Evolutionary conservation across 257 asterid species (phyloP), one percentile per base, ranked within the genome.

Genomic region (Leonotis leonurus): DNA sequence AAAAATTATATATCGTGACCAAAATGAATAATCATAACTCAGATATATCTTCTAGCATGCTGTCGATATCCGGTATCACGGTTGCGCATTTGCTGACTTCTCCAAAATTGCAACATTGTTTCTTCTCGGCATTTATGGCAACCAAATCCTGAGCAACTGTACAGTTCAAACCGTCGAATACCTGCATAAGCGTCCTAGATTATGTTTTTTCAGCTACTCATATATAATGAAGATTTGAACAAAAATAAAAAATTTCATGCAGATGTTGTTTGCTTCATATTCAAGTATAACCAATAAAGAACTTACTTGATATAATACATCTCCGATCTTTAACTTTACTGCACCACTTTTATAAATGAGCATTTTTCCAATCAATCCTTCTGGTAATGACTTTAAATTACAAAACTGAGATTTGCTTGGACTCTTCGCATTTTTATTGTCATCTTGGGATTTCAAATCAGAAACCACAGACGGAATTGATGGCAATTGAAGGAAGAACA

Each of bases 261-360:
- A 22, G 4, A 32, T 32, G 6, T 7, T 32, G 37, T 32, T 32
- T 32, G 1, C 6, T 32, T 32, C 37, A 32, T 27, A 32, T 40
- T 40, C 0, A 4, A n/a, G 9, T n/a, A 41, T 14, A 24, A 24
- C 56, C 24, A 6, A 49, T n/a, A 32, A 32, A 5, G 44, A 39
- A 76, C 96, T 86, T 77, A 92, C 99, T 62, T 86, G 84, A 48
- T 79, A 89, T 56, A 87, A 62, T 36, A 64, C 70, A 46, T 85
- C 96, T 8, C 99, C 97, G 45, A 93, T 82, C 89, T 87, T 93
- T 83, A 89, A 44, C 76, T 93, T 89, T 27, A 87, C 70, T 58
- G 86, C 85, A 56, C 97, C 97, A 43, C 84, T 85, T 63, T 21
- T 81, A 81, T 85, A 87, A 6, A 89, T 90, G 20, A 85, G 25